A percentile compares a stretch with the other conserved stretches of the same genome.
phyloP scores from a whole-genome alignment of 2,329 filamentous ascomycete species.

The Fusarium odoratissimum region DNA sequence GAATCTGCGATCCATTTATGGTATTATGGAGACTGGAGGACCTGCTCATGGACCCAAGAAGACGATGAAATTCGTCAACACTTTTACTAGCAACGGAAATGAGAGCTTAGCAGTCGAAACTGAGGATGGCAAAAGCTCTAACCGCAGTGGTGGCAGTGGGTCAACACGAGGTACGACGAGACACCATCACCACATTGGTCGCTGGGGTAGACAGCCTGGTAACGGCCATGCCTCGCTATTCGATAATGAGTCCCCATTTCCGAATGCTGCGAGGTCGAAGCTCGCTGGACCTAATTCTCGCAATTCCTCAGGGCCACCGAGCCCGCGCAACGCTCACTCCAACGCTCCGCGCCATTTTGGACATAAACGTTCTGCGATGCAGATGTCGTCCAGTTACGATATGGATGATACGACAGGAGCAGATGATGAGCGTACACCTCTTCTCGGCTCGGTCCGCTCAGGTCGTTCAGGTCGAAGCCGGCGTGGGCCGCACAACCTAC shows the following conservation, averaged over 20 bases:
- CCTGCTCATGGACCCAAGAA: constrained; percentile 70
- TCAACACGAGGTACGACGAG: constrained; percentile 74
- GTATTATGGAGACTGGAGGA: constrained; percentile 70
- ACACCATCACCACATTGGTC: constrained; percentile 79
- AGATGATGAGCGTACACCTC: constrained; percentile 88
- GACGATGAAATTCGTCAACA: constrained; percentile 96
- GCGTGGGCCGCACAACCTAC: constrained; percentile 65
- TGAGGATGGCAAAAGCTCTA: constrained; percentile 71
- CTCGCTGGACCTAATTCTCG: constrained; percentile 67
- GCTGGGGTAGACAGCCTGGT: constrained; percentile 77
- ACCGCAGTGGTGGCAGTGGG: constrained; percentile 69
- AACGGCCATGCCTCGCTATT: constrained; percentile 78
- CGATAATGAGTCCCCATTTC: constrained; percentile 82
- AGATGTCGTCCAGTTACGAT: constrained; percentile 76
- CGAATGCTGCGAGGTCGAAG: constrained; percentile 73
- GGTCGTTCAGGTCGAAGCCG: constrained; percentile 68
- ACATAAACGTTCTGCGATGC: constrained; percentile 64
- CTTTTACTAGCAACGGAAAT: constrained; percentile 71
- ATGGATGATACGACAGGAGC: constrained; percentile 82
- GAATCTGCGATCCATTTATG: constrained; percentile 73
- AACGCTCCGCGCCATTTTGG: constrained; percentile 45
- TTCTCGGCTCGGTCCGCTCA: constrained; percentile 73
- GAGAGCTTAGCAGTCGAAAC: constrained; percentile 68
- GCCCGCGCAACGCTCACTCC: constrained; percentile 68
- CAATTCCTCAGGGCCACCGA: constrained; percentile 75